A percentile compares a stretch with the other conserved stretches of the same genome.
Conservation (phyloP, 768 basidiomycete genomes). For the Vararia minispora region DNA sequence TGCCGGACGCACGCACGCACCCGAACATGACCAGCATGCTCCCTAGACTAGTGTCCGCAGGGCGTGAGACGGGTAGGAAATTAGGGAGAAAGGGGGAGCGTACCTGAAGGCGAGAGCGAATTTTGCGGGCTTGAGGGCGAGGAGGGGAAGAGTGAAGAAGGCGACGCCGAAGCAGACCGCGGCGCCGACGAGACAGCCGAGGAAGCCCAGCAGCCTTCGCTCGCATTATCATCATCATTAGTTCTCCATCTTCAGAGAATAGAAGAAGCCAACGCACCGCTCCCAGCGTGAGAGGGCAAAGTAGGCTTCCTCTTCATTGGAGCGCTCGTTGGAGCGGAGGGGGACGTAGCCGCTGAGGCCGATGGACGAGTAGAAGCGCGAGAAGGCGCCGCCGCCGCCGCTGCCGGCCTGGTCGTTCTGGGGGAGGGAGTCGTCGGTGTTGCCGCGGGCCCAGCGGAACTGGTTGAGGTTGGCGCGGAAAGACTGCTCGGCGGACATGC, state of each 20-base stretch:
- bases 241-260: neutral
- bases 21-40: slow-evolving; percentile 95
- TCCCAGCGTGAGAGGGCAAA: slow-evolving; percentile 93
- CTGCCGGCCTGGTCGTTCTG: too few species aligned
- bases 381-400: too few species aligned
- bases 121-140: slow-evolving; percentile 72
- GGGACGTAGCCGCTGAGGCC: slow-evolving; percentile 88
- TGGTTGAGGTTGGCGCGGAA: slow-evolving; percentile 72
- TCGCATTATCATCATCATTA: neutral
- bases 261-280: slow-evolving; percentile 34
- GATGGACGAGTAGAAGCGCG: slow-evolving; percentile 78
- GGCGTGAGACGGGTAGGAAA: slow-evolving; percentile 4
- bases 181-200: slow-evolving; percentile 81
- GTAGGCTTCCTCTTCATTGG: slow-evolving; percentile 94
- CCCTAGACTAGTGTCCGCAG: slow-evolving; percentile 64
- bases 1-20: slow-evolving; percentile 27
- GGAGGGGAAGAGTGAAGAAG: slow-evolving; percentile 69
- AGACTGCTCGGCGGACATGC: slow-evolving; percentile 47
- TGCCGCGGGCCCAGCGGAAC: slow-evolving; percentile 77
- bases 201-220: slow-evolving; percentile 76
- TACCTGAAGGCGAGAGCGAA: slow-evolving; percentile 86
- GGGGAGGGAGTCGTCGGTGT: slow-evolving; percentile 64
- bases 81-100: slow-evolving; percentile 5
- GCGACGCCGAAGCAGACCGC: slow-evolving; percentile 89
- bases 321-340: slow-evolving; percentile 65